Conservation (phyloP, 768 basidiomycete species). For the Solioccasus polychromus region DNA sequence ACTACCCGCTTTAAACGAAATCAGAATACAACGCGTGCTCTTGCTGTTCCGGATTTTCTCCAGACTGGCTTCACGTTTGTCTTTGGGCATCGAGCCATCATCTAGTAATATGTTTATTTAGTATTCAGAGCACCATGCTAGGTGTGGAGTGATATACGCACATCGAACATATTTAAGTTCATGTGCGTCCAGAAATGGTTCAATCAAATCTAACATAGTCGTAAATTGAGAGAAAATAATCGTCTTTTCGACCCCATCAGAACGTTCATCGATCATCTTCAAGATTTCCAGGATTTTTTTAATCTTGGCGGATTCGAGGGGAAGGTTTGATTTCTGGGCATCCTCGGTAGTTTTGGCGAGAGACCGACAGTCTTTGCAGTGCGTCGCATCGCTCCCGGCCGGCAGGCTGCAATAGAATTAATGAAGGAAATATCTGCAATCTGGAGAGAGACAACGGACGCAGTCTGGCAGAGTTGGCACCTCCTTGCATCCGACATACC, state of each 20-base stretch:
- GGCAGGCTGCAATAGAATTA: conserved; percentile 13
- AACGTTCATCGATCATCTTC: conserved; percentile 54
- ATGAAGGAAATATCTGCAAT: conserved; percentile 1
- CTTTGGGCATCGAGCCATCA: conserved; percentile 82
- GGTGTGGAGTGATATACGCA: conserved; percentile 43
- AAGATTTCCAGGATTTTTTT: conserved; percentile 77
- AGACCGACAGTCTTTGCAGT: conserved; percentile 61
- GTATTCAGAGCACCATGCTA: no score
- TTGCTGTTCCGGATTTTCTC: conserved; percentile 64
- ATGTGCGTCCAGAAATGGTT: conserved; percentile 73
- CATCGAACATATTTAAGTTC: conserved; percentile 81
- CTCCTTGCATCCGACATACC: conserved; percentile 57
- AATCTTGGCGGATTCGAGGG: conserved; percentile 83
- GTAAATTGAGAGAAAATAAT: conserved; percentile 97
- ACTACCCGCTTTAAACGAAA: conserved; percentile 95
- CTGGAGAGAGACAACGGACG: conserved; percentile 44
- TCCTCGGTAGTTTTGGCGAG: conserved; percentile 45
- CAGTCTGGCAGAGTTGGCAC: conserved; percentile 74
- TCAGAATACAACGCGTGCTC: conserved; percentile 73
- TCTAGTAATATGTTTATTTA: no score
- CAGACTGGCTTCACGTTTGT: conserved; percentile 73
- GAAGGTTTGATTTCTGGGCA: conserved; percentile 34
- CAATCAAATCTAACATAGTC: conserved; percentile 78
- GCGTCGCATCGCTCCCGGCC: conserved; percentile 28
- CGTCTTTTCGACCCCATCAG: conserved; percentile 75